Evolutionary conservation across 345 rosid genomes (phyloP), one percentile per base, ranked within the genome.

Genomic region (Dimocarpus longan): DNA sequence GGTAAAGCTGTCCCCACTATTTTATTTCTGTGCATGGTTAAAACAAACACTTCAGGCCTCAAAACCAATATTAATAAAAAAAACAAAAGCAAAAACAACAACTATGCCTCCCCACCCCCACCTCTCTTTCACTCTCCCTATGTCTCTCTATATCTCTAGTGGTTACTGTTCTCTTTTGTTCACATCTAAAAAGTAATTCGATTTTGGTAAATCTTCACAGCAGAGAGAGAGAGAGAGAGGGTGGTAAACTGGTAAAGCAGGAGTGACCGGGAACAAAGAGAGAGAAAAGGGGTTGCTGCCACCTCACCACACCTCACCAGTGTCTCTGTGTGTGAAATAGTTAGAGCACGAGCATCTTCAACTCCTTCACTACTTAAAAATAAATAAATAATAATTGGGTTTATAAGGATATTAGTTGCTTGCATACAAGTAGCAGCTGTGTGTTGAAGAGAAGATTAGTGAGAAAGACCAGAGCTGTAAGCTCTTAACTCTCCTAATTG

Each of bases 1-100:
- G 86, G 84, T 79, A 83, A 78, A 79, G 60, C 71, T 87, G 90
- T 85, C 86, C 88, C 87, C 87, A 85, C 87, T 8, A 15, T 78
- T 66, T 37, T 44, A 15, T 28, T 69, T 8, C 13, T 46, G 62
- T 83, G 68, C 56, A 76, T 64, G 73, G 74, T 56, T 2, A 48
- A 40, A 77, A 59, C n/a, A 40, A 77, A 21, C 65, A 21, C 28
- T 21, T 56, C 68, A 82, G 74, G 68, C 65, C 68, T 21, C 59
- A 2, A 52, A 6, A 1, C 9, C 4, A 46, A 46, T 0, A 8
- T 46, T 46, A 8, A 7, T 46, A 26, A 13, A 24, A 44, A 46
- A 44, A 11, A 5, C 5, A 24, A 39, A 26, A 56, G 1, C 43
- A 18, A 60, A 57, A 11, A 32, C 37, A 32, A 32, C 0, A 39